Evolutionary conservation across 495 filamentous ascomycete genomes (phyloP).

Genomic region (Massariosphaeria phaeospora): DNA sequence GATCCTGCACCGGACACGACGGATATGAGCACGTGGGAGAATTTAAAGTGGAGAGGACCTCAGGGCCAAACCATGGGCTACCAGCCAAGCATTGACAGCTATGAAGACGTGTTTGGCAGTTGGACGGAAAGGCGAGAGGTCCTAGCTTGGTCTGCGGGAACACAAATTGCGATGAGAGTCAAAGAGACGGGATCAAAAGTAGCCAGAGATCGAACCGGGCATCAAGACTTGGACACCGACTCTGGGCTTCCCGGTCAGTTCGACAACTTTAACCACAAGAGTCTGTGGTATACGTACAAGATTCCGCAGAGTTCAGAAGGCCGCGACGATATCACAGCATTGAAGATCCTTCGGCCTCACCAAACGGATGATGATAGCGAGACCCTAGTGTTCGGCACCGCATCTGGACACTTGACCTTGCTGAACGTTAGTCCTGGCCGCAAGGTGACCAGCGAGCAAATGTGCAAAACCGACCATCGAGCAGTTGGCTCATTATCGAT

Average conservation of each 20-base stretch:
- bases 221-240: not conserved
- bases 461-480: conserved; percentile 19
- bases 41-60: conserved; percentile 33
- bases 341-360: conserved; percentile 50
- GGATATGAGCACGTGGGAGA: conserved; percentile 27
- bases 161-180: conserved; percentile 50
- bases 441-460: conserved; percentile 18
- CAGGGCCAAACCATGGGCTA: conserved; percentile 61
- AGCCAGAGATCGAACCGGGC: conserved; percentile 1
- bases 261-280: conserved; percentile 31
- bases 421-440: conserved; percentile 25
- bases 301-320: conserved; percentile 50
- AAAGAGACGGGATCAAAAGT: conserved; percentile 31
- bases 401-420: conserved; percentile 43
- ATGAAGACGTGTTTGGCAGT: conserved; percentile 47
- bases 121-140: conserved; percentile 56
- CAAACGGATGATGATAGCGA: conserved; percentile 42
- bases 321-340: conserved; percentile 58
- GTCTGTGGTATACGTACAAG: conserved; percentile 50
- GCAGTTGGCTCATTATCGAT: conserved; percentile 26
- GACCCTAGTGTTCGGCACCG: conserved; percentile 44
- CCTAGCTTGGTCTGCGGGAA: conserved; percentile 58
- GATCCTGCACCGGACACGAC: conserved; percentile 40
- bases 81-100: conserved; percentile 57
- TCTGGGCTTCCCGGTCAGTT: conserved; percentile 15